Conservation (phyloP, 1,139 yeast species). For the Pichia sp. region DNA sequence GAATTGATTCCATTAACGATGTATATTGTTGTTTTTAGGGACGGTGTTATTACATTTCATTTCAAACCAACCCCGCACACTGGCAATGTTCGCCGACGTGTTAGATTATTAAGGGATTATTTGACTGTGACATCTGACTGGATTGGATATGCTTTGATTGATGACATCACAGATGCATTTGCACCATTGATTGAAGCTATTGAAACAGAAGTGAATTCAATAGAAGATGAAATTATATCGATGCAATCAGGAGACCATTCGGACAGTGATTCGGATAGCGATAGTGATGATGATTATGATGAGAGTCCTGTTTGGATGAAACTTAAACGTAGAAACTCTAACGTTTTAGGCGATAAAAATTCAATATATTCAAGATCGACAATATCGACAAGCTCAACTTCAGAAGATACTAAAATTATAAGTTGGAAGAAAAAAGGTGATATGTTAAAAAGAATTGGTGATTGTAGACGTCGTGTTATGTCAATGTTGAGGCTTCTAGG, state of each 20-base stretch:
- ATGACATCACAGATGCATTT: constrained; percentile 94
- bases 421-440: constrained; percentile 93
- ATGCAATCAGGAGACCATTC: constrained; percentile 70
- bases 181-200: constrained; percentile 94
- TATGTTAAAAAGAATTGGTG: constrained; percentile 91
- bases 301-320: constrained; percentile 24
- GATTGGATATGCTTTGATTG: constrained; percentile 94
- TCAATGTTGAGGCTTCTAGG: constrained; percentile 76
- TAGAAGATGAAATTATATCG: constrained; percentile 81
- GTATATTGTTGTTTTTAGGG: constrained; percentile 84
- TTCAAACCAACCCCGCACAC: constrained; percentile 95
- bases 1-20: constrained; percentile 87
- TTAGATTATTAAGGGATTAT: constrained; percentile 79
- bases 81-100: constrained; percentile 88
- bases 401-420: constrained; percentile 47
- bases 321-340: constrained; percentile 27
- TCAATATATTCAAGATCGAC: constrained; percentile 14
- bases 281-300: constrained; percentile 13
- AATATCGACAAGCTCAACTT: constrained; percentile 29
- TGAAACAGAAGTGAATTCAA: constrained; percentile 84
- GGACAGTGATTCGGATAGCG: constrained; percentile 38
- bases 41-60: constrained; percentile 90
- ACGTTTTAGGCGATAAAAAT: constrained; percentile 21
- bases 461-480: constrained; percentile 92
- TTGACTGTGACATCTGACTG: constrained; percentile 89